These are phyloP conservation scores for Schoenoplectus tabernaemontani DNA, from an alignment of 202 grass and related monocot genomes.

Conservation along the genomic window DNA sequence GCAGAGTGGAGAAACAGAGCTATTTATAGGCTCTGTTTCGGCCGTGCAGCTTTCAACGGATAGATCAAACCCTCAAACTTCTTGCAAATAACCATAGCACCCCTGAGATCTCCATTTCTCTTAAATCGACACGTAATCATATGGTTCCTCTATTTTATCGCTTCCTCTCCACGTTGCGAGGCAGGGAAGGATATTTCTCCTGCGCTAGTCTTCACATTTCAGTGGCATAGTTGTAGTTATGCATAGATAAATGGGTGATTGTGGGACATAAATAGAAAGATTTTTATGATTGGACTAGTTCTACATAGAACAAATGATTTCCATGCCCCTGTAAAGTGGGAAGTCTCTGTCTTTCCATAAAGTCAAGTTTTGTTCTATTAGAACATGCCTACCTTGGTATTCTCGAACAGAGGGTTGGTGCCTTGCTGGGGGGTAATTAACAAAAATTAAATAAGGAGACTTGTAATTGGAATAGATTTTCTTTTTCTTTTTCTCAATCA, in stretches of 20 bases:
- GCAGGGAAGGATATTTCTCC: too few relatives aligned
- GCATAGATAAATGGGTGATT: not conserved
- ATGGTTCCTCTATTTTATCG: not conserved
- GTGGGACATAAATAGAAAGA: not conserved
- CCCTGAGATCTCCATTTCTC: not conserved
- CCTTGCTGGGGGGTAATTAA: too few relatives aligned
- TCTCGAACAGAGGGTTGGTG: not conserved
- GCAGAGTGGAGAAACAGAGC: not conserved
- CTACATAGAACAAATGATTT: slow-evolving; percentile 1
- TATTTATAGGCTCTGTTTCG: not conserved
- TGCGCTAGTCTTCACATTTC: not conserved
- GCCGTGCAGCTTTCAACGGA: not conserved
- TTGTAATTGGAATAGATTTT: too few relatives aligned
- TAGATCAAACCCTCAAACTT: not conserved
- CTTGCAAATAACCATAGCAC: not conserved
- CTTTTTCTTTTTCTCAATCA: not conserved
- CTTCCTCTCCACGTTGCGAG: not conserved
- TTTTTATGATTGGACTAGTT: slow-evolving; percentile 16
- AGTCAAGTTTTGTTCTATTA: not conserved
- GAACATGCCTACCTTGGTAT: not conserved
- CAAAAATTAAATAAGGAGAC: too few relatives aligned
- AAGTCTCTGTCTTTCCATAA: not conserved
- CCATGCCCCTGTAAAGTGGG: not conserved
- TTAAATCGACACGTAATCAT: not conserved
- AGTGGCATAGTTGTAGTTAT: not conserved